Percentiles rank a stretch among this genome's conserved stretches.
Conservation (phyloP, 176 grass and related monocot species). For the Puya raimondii region DNA sequence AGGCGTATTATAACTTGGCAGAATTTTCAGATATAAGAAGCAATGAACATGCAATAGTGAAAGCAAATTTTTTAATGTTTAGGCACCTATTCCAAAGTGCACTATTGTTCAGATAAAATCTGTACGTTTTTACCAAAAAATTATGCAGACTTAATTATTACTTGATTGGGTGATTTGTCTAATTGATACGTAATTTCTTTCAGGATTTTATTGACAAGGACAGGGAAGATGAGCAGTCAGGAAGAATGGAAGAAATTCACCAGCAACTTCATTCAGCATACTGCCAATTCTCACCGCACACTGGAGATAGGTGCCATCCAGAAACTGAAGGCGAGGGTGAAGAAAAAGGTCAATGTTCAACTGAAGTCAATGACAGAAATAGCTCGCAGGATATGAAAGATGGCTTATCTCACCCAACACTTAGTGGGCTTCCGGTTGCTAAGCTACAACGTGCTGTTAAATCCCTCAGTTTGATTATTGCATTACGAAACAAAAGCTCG, state of each 20-base stretch:
- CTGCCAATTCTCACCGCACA: slow-evolving; percentile 33
- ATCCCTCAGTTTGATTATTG: slow-evolving; percentile 30
- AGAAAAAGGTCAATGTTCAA: slow-evolving; percentile 10
- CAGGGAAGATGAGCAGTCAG: slow-evolving; percentile 49
- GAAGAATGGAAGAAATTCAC: slow-evolving; percentile 51
- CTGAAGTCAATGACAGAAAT: slow-evolving; percentile 26
- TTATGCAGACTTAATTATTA: no score
- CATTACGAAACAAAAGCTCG: slow-evolving; percentile 30
- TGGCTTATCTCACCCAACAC: slow-evolving; percentile 41
- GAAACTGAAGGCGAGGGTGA: slow-evolving; percentile 12
- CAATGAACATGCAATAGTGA: no score
- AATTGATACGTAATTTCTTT: no score
- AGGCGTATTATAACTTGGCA: no score
- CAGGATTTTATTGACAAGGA: slow-evolving; percentile 78
- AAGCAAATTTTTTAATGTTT: no score
- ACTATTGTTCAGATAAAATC: not conserved
- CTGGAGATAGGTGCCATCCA: not conserved
- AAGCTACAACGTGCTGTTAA: slow-evolving; percentile 27
- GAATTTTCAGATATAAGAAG: no score
- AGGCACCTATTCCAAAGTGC: not conserved
- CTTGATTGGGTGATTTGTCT: no score
- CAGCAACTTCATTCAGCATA: slow-evolving; percentile 35
- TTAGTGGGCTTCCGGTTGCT: slow-evolving; percentile 33
- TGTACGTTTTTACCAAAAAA: no score
- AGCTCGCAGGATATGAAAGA: not conserved